Conservation (phyloP, 2,329 filamentous ascomycete genomes). For the Fusarium odoratissimum region DNA sequence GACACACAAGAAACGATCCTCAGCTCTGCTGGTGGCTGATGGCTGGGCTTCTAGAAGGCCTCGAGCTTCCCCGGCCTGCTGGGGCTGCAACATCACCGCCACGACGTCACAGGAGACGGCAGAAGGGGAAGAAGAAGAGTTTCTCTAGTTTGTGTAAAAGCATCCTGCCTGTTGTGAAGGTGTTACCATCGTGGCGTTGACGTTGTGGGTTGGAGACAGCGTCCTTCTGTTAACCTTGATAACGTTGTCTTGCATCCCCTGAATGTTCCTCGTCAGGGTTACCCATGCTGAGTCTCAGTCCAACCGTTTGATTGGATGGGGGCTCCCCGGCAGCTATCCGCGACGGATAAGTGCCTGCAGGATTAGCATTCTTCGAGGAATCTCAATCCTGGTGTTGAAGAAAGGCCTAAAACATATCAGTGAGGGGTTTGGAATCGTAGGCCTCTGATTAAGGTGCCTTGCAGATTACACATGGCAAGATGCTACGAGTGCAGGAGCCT, state of each 20-base stretch:
- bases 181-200: slow-evolving; percentile 9
- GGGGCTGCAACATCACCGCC: slow-evolving; percentile 10
- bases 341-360: slow-evolving; percentile 29
- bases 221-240: slow-evolving; percentile 21
- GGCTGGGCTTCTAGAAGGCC: not conserved
- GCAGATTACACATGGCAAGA: not conserved
- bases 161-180: not conserved
- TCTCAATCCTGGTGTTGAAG: slow-evolving; percentile 1
- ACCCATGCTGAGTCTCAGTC: slow-evolving; percentile 10
- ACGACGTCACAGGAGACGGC: slow-evolving; percentile 15
- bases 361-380: not conserved
- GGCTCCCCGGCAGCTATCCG: slow-evolving; percentile 20
- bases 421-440: not conserved
- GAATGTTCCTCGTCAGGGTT: slow-evolving; percentile 14
- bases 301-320: slow-evolving; percentile 25
- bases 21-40: not conserved
- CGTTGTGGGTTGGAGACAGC: slow-evolving; percentile 14
- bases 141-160: not conserved
- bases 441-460: not conserved
- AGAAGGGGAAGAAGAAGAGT: not conserved
- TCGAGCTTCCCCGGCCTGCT: not conserved
- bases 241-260: slow-evolving; percentile 24
- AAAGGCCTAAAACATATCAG: not conserved
- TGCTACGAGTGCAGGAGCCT: not conserved
- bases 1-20: slow-evolving; percentile 23